phyloP scores from a whole-genome alignment of 148 eudicot species.

The Nyssa sinensis region DNA sequence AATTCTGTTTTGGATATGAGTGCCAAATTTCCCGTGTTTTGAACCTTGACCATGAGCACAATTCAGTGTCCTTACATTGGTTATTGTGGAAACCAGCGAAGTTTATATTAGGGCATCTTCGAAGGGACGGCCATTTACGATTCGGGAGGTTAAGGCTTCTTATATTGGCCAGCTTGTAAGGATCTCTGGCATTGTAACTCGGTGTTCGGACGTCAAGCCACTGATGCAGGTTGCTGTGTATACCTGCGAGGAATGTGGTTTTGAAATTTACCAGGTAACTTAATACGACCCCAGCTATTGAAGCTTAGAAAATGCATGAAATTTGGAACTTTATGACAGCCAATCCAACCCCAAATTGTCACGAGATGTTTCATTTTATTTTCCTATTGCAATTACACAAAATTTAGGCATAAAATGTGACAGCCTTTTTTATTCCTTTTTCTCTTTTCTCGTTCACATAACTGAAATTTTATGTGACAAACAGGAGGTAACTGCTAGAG shows the following conservation, averaged over 20 bases:
- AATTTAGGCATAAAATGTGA: neutral
- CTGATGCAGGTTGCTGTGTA: slow-evolving; percentile 98
- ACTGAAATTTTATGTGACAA: slow-evolving; percentile 11
- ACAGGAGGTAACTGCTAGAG: slow-evolving; percentile 96
- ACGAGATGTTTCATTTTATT: neutral
- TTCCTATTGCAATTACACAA: neutral
- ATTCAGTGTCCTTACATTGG: neutral
- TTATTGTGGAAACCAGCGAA: slow-evolving; percentile 53
- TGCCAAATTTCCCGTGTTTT: neutral
- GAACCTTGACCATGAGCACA: neutral
- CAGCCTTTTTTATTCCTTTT: neutral
- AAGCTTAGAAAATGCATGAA: neutral
- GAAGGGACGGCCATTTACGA: slow-evolving; percentile 83
- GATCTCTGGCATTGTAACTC: slow-evolving; percentile 93
- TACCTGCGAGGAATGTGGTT: slow-evolving; percentile 97
- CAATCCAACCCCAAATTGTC: neutral
- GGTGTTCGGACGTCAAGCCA: slow-evolving; percentile 98
- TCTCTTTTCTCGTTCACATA: neutral
- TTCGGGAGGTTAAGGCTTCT: slow-evolving; percentile 93
- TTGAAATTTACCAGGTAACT: slow-evolving; percentile 95
- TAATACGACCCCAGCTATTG: neutral
- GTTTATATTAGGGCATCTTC: slow-evolving; percentile 87
- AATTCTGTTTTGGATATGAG: neutral
- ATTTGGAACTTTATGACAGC: neutral
- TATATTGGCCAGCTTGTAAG: slow-evolving; percentile 91